phyloP scores from a whole-genome alignment of 2,329 filamentous ascomycete species.

The Microthyrium microscopicum region DNA sequence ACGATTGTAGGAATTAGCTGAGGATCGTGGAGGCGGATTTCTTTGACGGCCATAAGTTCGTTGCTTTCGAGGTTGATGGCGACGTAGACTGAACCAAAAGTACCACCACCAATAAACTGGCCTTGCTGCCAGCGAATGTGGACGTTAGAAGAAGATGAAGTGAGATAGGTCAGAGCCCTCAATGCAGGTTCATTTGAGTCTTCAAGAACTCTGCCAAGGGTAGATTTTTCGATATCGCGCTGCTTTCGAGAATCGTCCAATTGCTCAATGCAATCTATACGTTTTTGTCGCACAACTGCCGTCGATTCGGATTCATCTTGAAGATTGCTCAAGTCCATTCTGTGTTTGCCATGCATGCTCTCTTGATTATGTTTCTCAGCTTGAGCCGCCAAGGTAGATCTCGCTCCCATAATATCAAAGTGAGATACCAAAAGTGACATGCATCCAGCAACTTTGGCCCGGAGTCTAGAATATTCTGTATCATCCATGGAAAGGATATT shows the following conservation, averaged over 20 bases:
- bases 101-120: slow-evolving; percentile 93
- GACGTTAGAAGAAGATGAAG: slow-evolving; percentile 85
- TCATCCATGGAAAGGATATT: slow-evolving; percentile 86
- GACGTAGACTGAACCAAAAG: slow-evolving; percentile 93
- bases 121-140: slow-evolving; percentile 96
- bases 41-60: slow-evolving; percentile 95
- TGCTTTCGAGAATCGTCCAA: slow-evolving; percentile 67
- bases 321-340: slow-evolving; percentile 58
- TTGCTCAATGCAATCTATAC: slow-evolving; percentile 52
- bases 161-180: slow-evolving; percentile 82
- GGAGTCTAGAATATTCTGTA: slow-evolving; percentile 66
- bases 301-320: slow-evolving; percentile 76
- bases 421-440: slow-evolving; percentile 97
- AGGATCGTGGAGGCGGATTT: slow-evolving; percentile 91
- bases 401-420: slow-evolving; percentile 96
- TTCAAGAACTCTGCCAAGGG: slow-evolving; percentile 79
- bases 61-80: slow-evolving; percentile 95
- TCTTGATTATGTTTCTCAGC: slow-evolving; percentile 83
- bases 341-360: slow-evolving; percentile 57
- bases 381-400: slow-evolving; percentile 82
- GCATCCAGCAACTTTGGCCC: slow-evolving; percentile 83
- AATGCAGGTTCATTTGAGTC: slow-evolving; percentile 93
- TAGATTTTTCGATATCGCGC: slow-evolving; percentile 69
- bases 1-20: slow-evolving; percentile 91
- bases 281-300: slow-evolving; percentile 55